phyloP scores from a whole-genome alignment of 2,329 filamentous ascomycete species.

The Orbilia blumenaviensis region DNA sequence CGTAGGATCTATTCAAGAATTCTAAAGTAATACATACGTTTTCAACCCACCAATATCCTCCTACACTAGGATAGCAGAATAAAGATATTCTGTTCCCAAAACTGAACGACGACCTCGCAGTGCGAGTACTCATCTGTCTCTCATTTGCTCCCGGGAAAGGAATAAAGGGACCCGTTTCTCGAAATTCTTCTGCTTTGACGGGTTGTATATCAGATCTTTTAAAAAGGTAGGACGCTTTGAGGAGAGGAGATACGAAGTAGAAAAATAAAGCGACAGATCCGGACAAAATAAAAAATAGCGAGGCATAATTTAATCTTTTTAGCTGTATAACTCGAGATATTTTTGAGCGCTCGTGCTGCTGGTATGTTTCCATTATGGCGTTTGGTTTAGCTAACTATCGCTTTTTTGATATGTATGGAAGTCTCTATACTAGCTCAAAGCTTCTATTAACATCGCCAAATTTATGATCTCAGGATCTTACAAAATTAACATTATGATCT shows the following conservation, averaged over 20 bases:
- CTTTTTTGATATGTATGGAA: too few relatives aligned
- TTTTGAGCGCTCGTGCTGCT: conserved; percentile 11
- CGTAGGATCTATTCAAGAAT: conserved; percentile 3
- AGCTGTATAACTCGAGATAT: conserved; percentile 9
- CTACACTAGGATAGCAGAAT: conserved; percentile 17
- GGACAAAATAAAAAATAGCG: conserved; percentile 16
- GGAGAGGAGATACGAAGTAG: not conserved
- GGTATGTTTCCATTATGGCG: too few relatives aligned
- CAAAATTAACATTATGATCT: too few relatives aligned
- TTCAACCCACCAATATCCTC: not conserved
- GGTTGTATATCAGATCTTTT: conserved; percentile 6
- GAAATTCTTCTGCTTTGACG: conserved; percentile 20
- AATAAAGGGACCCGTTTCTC: not conserved
- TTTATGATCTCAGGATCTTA: too few relatives aligned
- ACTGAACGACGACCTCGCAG: conserved; percentile 2
- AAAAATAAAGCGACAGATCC: not conserved
- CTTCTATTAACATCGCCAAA: too few relatives aligned
- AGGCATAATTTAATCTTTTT: conserved; percentile 17
- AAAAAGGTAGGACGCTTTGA: not conserved
- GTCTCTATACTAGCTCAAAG: too few relatives aligned
- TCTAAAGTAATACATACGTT: not conserved
- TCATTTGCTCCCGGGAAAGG: not conserved
- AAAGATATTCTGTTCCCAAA: conserved; percentile 5
- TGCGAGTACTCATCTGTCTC: not conserved
- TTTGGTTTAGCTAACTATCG: too few relatives aligned